A percentile compares a stretch with the other conserved stretches of the same genome.
Evolutionary conservation across 345 rosid species (phyloP).

Genomic region (Brassica carinata): DNA sequence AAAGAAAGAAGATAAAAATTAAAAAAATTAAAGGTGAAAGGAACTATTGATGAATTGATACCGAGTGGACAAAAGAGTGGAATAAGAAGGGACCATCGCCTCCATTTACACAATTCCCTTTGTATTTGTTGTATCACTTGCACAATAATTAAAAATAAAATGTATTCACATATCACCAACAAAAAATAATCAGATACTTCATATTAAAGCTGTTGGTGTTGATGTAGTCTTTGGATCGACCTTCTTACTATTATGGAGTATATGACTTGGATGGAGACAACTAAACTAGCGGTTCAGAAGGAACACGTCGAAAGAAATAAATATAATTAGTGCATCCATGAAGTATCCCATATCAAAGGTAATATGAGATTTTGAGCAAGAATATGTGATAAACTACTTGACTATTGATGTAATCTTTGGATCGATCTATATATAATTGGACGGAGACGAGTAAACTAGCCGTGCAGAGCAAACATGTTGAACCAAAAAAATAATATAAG

Average conservation of each 20-base stretch:
- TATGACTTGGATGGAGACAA: not conserved
- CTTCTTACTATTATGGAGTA: not conserved
- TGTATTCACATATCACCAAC: not conserved
- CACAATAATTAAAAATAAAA: not conserved
- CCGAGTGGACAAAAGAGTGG: conserved; percentile 27
- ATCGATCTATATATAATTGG: not conserved
- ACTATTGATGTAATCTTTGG: conserved; percentile 1
- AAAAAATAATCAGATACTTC: not conserved
- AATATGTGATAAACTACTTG: not conserved
- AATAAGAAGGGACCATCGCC: conserved; percentile 35
- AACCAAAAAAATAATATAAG: not conserved
- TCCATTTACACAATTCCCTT: conserved; percentile 24
- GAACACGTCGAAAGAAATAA: not conserved
- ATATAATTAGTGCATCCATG: not conserved
- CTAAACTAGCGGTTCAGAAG: not conserved
- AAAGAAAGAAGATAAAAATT: conserved; percentile 1
- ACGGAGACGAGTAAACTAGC: not conserved
- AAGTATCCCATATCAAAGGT: not conserved
- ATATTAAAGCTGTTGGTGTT: not conserved
- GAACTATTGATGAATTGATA: conserved; percentile 35
- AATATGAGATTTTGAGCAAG: not conserved
- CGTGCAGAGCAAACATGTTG: not conserved
- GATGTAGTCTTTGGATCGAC: not conserved
- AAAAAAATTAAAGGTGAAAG: conserved; percentile 10
- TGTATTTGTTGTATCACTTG: conserved; percentile 25